Base-by-base conservation (phyloP, 352 stramenopile species). In the Globisporangium solare region DNA sequence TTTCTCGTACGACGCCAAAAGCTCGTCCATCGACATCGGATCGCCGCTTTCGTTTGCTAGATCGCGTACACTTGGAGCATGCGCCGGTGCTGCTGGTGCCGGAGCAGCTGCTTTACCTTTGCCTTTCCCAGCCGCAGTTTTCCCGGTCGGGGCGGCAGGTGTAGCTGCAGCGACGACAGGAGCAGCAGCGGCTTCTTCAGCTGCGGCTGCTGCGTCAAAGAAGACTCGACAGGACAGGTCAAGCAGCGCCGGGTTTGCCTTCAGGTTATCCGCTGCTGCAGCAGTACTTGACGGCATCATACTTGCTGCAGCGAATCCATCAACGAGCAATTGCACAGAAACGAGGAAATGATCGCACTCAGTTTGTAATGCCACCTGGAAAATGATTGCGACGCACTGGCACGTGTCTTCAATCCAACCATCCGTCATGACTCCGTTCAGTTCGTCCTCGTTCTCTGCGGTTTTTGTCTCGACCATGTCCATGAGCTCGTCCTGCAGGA, bases 341-440 rank as follows among this genome's bases (percentile, higher is more conserved):
- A 72, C 68, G 5, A 73, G 76, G 46, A 91, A 92, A 51, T 79
- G 77, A 62, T 92, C 80, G 51, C 77, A 87, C 62, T 92, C 79
- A 21, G 69, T 71, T 47, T 93, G 83, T 3, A 93, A 69, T 15
- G 68, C 70, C 14, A 63, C 76, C 64, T 88, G 73, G 51, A 73
- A 86, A 21, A 74, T 59, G 10, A 70, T 54, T 22, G 74, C 79
- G 42, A 77, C 61, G 10, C 58, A 66, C 47, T 74, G 73, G 21
- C 66, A 73, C 12, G 54, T 58, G 41, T 87, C 73, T 62, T 89
- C 73, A n/a, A 73, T 70, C 83, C 83, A 93, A 10, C 67, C 68
- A 49, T 87, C 77, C 0, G 49, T 53, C 46, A 78, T 48, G 14
- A 88, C 55, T 39, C 63, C 63, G n/a, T 37, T 55, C 11, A 92